These are phyloP conservation scores for Xylaria sp. DNA, from an alignment of 2,329 filamentous ascomycete species.

Conservation along the genomic window DNA sequence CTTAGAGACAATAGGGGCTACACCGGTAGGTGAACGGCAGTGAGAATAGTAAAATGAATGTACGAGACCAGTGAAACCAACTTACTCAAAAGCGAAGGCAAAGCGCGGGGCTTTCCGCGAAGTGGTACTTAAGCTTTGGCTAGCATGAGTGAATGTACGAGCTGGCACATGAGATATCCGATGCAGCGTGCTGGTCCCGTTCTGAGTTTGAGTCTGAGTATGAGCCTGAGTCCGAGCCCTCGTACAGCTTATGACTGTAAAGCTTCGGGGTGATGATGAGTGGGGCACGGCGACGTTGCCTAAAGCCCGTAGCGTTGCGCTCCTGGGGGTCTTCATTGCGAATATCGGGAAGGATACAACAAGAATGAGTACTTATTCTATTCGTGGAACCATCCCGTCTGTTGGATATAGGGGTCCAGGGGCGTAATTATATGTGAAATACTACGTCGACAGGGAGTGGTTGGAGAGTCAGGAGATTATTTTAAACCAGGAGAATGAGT, in stretches of 20 bases:
- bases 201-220: background rate
- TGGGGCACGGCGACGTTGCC: slow-evolving; percentile 29
- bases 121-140: slow-evolving; percentile 16
- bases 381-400: slow-evolving; percentile 31
- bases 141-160: slow-evolving; percentile 29
- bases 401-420: background rate
- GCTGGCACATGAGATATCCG: slow-evolving; percentile 16
- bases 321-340: slow-evolving; percentile 20
- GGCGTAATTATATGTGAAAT: background rate
- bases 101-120: slow-evolving; percentile 40
- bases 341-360: background rate
- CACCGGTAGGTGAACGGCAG: background rate
- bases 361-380: background rate
- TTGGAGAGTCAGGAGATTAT: background rate
- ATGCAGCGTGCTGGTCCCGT: background rate
- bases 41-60: no score
- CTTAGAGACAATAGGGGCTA: background rate
- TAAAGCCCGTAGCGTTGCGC: slow-evolving; percentile 18
- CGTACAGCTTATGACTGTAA: slow-evolving; percentile 8
- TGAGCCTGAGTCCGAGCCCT: background rate
- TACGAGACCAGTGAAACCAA: slow-evolving; percentile 29
- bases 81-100: slow-evolving; percentile 53
- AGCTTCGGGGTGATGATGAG: slow-evolving; percentile 23
- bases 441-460: background rate
- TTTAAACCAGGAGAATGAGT: background rate